Conservation (phyloP, 1,284 basidiomycete species). For the Heliocybe sulcata region DNA sequence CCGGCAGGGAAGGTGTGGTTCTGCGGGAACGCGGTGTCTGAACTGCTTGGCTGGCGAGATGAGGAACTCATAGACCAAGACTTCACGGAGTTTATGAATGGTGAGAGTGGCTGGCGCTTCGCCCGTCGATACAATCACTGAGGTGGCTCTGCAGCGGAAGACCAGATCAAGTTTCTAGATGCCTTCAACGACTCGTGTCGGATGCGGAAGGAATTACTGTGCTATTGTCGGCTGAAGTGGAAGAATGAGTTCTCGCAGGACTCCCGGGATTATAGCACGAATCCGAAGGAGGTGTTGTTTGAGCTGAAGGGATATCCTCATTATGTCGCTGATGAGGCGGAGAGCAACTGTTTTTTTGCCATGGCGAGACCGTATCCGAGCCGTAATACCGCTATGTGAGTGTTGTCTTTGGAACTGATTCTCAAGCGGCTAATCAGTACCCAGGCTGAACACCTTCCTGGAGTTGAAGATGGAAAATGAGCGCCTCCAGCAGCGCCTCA, state of each 20-base stretch:
- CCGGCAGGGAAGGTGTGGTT: slow-evolving; percentile 56
- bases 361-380: slow-evolving; percentile 75
- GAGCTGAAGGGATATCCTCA: slow-evolving; percentile 69
- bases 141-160: slow-evolving; percentile 38
- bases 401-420: slow-evolving; percentile 4
- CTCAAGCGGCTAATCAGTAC: not conserved
- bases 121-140: not conserved
- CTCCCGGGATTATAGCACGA: slow-evolving; percentile 6
- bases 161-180: slow-evolving; percentile 47
- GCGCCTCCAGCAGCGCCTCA: slow-evolving; percentile 47
- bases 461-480: slow-evolving; percentile 78
- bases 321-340: slow-evolving; percentile 30
- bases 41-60: slow-evolving; percentile 71
- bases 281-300: slow-evolving; percentile 51
- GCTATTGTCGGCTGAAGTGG: slow-evolving; percentile 59
- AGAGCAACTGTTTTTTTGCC: slow-evolving; percentile 56
- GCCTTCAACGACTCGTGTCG: slow-evolving; percentile 50
- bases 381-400: slow-evolving; percentile 63
- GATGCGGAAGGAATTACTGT: slow-evolving; percentile 38
- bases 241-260: slow-evolving; percentile 24
- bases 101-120: slow-evolving; percentile 29
- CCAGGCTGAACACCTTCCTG: slow-evolving; percentile 69
- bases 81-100: slow-evolving; percentile 57
- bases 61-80: slow-evolving; percentile 64
- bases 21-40: slow-evolving; percentile 60